Base-by-base conservation (phyloP, 2,329 filamentous ascomycete genomes). In the Fusarium beomiforme region DNA sequence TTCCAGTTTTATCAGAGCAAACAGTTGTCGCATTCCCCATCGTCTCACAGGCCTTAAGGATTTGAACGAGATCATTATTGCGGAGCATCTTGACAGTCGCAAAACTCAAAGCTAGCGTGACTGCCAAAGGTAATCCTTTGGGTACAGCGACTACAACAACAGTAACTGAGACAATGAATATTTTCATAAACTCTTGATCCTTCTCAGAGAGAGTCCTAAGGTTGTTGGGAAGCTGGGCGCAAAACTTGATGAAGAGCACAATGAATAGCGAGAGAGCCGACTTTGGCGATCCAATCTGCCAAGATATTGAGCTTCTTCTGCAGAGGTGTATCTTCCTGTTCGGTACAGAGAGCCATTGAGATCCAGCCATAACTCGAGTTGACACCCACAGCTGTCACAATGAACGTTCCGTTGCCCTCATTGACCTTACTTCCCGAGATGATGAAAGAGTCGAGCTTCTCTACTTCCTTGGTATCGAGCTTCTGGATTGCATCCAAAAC, bases 231-330 rank as follows among this genome's bases (percentile, higher is more conserved):
- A 95, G 85, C 19, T 86, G 80, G 36, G 87, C 90, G 26, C 93
- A 83, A 78, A 94, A 95, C 76, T 93, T 91, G 83, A 95, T 93
- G 75, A 95, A 89, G 16, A 95, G 84, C 26, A 94, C 91, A 56
- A 94, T 82, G 78, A 96, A 95, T 23, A 95, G 85, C 11, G 95
- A 81, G 17, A 92, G 80, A 46, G 92, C 87, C 87, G 29, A 80
- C 66, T 66, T 79, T 81, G n/a, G 81, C 81, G 53, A 82, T 82
- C 74, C 71, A 75, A 47, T 76, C 71, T 26, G 75, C 69, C 26
- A 70, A 66, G 36, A 74, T n/a, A 29, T 80, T 84, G 6, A 89
- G 82, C 78, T 88, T 89, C 73, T 83, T 82, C 76, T 89, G 87
- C 6, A 89, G 79, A 1, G 87, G 87, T 3, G 87, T 89, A 10